Conservation (phyloP, 768 basidiomycete genomes). For the Russula earlei region DNA sequence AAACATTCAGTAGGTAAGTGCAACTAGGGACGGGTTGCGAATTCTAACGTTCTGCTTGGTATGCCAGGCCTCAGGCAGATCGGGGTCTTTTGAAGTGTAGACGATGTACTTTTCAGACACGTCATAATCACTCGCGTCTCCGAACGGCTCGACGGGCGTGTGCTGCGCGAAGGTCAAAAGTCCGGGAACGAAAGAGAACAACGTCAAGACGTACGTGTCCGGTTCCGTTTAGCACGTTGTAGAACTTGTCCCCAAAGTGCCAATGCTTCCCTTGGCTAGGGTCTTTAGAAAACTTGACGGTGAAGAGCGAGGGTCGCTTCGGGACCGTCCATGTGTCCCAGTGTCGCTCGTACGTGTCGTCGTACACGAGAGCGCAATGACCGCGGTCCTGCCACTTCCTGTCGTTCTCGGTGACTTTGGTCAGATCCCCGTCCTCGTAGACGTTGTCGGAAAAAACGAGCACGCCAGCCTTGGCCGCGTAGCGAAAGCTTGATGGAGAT, state of each 20-base stretch:
- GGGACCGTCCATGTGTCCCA: conserved; percentile 64
- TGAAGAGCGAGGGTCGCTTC: conserved; percentile 66
- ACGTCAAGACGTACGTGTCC: conserved; percentile 44
- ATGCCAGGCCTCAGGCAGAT: conserved; percentile 69
- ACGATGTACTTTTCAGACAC: conserved; percentile 59
- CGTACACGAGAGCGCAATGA: conserved; percentile 48
- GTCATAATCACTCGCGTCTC: conserved; percentile 75
- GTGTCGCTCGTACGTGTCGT: conserved; percentile 39
- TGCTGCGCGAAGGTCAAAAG: conserved; percentile 36
- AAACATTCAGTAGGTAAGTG: not conserved
- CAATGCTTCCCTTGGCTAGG: conserved; percentile 45
- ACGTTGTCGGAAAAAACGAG: conserved; percentile 85
- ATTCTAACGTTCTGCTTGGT: conserved; percentile 72
- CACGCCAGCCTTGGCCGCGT: conserved; percentile 40
- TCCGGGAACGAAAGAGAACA: not conserved
- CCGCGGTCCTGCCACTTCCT: conserved; percentile 65
- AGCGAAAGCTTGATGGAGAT: conserved; percentile 63
- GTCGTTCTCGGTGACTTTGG: conserved; percentile 59
- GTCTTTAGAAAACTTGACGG: conserved; percentile 44
- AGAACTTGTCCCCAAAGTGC: conserved; percentile 42
- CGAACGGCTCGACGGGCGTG: conserved; percentile 77
- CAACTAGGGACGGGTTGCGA: not conserved
- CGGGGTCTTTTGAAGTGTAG: conserved; percentile 80
- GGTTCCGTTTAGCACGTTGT: conserved; percentile 56
- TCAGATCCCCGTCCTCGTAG: conserved; percentile 64